Conservation (phyloP, 2,329 filamentous ascomycete genomes). For the Achaetomium macrosporum region DNA sequence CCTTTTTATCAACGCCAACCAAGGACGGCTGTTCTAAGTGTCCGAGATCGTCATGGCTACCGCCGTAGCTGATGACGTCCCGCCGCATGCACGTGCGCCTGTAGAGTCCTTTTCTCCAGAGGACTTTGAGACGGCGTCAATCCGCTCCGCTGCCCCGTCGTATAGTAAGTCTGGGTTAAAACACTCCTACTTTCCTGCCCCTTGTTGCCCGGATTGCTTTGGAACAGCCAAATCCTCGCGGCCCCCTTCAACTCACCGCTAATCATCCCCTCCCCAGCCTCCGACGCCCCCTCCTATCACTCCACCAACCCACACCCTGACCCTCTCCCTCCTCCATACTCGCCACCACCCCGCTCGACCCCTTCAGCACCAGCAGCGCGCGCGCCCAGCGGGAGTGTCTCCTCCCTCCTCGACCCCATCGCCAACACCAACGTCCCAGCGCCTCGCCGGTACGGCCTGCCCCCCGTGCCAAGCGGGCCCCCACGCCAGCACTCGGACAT, state of each 20-base stretch:
- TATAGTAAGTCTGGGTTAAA: conserved; percentile 46
- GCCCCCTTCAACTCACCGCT: background rate
- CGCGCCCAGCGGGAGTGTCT: conserved; percentile 4
- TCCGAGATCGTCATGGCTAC: conserved; percentile 9
- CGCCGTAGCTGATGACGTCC: conserved; percentile 14
- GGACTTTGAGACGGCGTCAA: conserved; percentile 62
- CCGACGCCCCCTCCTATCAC: conserved; percentile 60
- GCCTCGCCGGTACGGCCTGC: conserved; percentile 36
- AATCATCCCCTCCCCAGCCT: conserved; percentile 38
- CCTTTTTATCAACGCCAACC: background rate
- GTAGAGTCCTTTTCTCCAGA: conserved; percentile 36
- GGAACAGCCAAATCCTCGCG: background rate
- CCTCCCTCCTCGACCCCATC: conserved; percentile 14
- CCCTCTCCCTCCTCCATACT: conserved; percentile 49
- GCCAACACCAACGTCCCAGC: conserved; percentile 11
- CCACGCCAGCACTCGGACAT: conserved; percentile 26
- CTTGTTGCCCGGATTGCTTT: background rate
- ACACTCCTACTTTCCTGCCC: background rate
- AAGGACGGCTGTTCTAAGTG: background rate
- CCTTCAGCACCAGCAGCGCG: conserved; percentile 1
- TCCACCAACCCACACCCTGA: conserved; percentile 46
- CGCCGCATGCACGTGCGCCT: conserved; percentile 11
- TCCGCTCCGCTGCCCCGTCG: conserved; percentile 62
- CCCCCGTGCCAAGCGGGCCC: conserved; percentile 41
- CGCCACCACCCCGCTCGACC: conserved; percentile 31